phyloP scores from a whole-genome alignment of 2,329 filamentous ascomycete genomes.

The Cladosporium sp. region DNA sequence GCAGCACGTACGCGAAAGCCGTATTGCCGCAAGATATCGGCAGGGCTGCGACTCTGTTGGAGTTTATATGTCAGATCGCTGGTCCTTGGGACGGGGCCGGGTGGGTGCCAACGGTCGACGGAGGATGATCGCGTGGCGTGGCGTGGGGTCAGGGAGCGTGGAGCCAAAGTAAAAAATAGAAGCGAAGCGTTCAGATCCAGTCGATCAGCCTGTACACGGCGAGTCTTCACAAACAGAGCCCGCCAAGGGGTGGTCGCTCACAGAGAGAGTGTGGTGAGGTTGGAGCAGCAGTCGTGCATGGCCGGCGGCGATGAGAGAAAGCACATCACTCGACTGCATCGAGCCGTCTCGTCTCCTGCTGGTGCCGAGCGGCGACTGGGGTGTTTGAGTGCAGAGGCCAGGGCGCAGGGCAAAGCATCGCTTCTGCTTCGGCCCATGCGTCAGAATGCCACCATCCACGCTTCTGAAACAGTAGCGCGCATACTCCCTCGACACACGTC shows the following conservation, averaged over 20 bases:
- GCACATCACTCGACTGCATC: background rate
- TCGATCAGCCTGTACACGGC: background rate
- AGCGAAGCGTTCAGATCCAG: background rate
- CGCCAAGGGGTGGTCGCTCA: constrained; percentile 9
- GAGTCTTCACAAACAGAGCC: background rate
- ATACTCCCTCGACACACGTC: background rate
- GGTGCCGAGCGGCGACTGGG: background rate
- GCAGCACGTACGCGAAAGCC: background rate
- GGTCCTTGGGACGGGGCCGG: background rate
- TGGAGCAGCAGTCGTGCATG: background rate
- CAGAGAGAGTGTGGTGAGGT: constrained; percentile 3
- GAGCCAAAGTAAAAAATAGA: background rate
- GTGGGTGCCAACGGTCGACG: constrained; percentile 4
- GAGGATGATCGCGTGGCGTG: constrained; percentile 6
- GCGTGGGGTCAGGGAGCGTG: constrained; percentile 1
- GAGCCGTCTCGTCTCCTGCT: background rate
- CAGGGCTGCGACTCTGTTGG: background rate
- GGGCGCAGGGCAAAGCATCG: background rate
- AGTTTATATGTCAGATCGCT: background rate
- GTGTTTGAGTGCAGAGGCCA: background rate
- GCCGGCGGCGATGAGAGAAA: constrained; percentile 2
- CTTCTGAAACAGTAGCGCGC: constrained; percentile 6
- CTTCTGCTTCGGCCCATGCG: background rate
- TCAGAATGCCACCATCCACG: constrained; percentile 1
- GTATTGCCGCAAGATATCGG: background rate